Evolutionary conservation across 2,329 filamentous ascomycete genomes (phyloP), one percentile per base, ranked within the genome.

Genomic region (Colletotrichum australisinense): DNA sequence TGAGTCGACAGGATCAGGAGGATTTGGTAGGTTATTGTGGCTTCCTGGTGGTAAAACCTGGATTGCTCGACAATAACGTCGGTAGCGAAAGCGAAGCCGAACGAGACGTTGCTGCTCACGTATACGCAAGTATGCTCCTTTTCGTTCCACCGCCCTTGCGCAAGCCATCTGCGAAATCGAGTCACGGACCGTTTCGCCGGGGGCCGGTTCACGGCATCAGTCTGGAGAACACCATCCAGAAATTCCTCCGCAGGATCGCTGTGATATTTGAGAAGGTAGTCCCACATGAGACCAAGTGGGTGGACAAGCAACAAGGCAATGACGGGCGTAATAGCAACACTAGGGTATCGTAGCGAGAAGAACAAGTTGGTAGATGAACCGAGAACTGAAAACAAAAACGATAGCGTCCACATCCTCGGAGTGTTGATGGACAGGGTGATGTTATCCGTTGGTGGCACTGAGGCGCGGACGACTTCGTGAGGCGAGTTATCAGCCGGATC

Each of bases 21-120:
- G 8, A 97, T 85, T 81, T 97, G 94, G 79, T 97, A 97, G 11
- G 89, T 80, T 57, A 97, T 91, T 42, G 90, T 89, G 9, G 93
- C 92, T 58, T 95, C 89, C 81, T 97, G 95, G 67, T 94, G 92
- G 83, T 97, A 97, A 82, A 97, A 97, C 74, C 94, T 91, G 30
- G 94, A 94, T 84, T 97, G 95, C 81, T 97, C 94, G 66, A 97
- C 94, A 77, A 97, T 97, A 72, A 97, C 93, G 84, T 97, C 94
- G 32, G 94, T 97, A 8, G 94, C 94, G 83, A 97, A 97, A 30
- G 94, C 94, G 82, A 97, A 97, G 2, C 94, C 94, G 80, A 97
- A 97, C 24, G 94, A 95, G 55, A 97, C 94, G 79, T 97, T 97
- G 83, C 94, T 96, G 86, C 93, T 95, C 77, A 97, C 94, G 78